Base-by-base conservation (phyloP, 2,329 filamentous ascomycete species). In the Pestalotiopsis sp. region DNA sequence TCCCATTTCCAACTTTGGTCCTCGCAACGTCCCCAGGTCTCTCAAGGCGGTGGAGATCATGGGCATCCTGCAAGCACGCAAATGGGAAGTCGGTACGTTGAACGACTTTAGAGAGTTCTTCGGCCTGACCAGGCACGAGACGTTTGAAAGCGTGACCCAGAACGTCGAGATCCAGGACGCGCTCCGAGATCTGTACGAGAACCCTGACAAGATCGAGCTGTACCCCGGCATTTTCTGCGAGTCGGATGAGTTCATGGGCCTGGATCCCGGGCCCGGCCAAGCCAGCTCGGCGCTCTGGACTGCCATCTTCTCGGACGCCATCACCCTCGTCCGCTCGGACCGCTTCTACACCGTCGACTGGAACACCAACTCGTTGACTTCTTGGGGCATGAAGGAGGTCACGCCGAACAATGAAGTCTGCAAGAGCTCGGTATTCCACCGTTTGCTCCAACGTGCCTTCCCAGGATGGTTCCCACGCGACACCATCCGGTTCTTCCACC, bases 221-320 rank as follows among this genome's bases (percentile, higher is more conserved):
- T 93, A 93, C 74, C 90, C 91, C 0, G 91, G 91, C 11, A 79
- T 93, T 1, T 86, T 92, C 70, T 81, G 87, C n/a, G 89, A 91
- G 75, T 84, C 88, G 66, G 80, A 82, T 38, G 89, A 90, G 74
- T 49, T 9, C 25, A 38, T 39, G 39, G n/a, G 59, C 11, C 14
- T 64, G 59, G 59, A 56, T 25, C 59, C 81, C 83, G 0, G 80
- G 81, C 0, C 84, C 20, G 81, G 88, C 23, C 84, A 83, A 66
- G 84, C 83, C 0, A 84, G 84, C 0, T 89, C 85, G 74, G 87
- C 87, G 0, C 83, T 87, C 7, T 85, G 85, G 1, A 82, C 85
- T 61, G 86, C 87, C 52, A 84, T 90, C 11, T 79, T 91, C 23
- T 88, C 87, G 1, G 89, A 91, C 72, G 89, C 89, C 4, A 83